phyloP scores from a whole-genome alignment of 1,139 yeast genomes.

The Nadsonia commutata region DNA sequence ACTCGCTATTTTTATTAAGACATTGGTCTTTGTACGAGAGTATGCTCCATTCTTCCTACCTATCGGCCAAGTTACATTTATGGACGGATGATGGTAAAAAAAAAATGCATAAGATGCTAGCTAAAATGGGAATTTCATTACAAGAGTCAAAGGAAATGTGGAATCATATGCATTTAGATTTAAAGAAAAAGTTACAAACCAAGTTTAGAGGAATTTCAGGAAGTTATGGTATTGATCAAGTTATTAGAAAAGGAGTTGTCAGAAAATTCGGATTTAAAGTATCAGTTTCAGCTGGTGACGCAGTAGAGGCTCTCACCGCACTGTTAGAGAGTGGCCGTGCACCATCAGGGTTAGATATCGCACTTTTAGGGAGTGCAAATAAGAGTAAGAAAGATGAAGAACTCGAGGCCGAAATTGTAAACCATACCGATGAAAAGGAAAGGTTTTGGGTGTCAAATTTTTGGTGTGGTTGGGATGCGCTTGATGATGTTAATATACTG shows the following conservation, averaged over 20 bases:
- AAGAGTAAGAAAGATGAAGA: conserved; percentile 2
- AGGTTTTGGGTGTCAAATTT: conserved; percentile 76
- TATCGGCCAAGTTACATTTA: conserved; percentile 69
- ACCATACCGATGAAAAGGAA: conserved; percentile 31
- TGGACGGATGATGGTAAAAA: conserved; percentile 92
- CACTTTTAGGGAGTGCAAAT: conserved; percentile 3
- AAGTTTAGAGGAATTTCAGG: conserved; percentile 61
- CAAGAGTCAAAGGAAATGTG: conserved; percentile 83
- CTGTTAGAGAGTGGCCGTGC: conserved; percentile 40
- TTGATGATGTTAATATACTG: conserved; percentile 49
- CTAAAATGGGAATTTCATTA: conserved; percentile 88
- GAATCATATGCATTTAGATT: conserved; percentile 73
- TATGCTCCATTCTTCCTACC: conserved; percentile 77
- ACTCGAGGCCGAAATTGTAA: conserved; percentile 6
- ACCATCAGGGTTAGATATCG: conserved; percentile 4
- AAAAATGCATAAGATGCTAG: conserved; percentile 77
- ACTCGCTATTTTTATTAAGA: conserved; percentile 68
- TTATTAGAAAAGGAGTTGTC: conserved; percentile 74
- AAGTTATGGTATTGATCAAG: conserved; percentile 67
- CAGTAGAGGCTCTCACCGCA: conserved; percentile 79
- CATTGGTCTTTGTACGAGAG: conserved; percentile 92
- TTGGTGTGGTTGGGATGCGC: conserved; percentile 93
- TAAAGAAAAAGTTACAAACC: conserved; percentile 58
- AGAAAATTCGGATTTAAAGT: conserved; percentile 81
- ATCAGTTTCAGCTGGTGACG: conserved; percentile 81